phyloP scores from a whole-genome alignment of 2,329 filamentous ascomycete genomes.

The Akanthomyces dipterigenus region DNA sequence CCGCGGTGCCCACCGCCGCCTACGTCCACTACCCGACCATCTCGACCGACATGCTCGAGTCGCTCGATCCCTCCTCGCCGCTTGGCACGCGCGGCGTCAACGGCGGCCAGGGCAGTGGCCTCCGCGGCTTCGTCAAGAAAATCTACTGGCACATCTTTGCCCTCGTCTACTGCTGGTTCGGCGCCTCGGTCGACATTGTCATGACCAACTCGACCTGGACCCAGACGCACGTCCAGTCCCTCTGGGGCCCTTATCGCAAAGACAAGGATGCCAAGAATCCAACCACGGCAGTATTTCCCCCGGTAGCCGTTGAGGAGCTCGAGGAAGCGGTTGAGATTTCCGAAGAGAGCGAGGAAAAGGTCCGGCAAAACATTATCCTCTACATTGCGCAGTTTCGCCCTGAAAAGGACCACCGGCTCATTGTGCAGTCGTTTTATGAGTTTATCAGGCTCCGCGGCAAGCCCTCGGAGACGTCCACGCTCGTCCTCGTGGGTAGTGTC shows the following conservation, averaged over 20 bases:
- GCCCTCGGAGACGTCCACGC: constrained; percentile 50
- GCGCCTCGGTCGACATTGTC: constrained; percentile 79
- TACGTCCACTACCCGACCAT: constrained; percentile 99
- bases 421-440: constrained; percentile 75
- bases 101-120: constrained; percentile 70
- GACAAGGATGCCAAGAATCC: constrained; percentile 40
- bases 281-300: constrained; percentile 79
- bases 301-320: constrained; percentile 82
- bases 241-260: constrained; percentile 63
- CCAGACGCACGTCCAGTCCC: constrained; percentile 67
- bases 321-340: constrained; percentile 67
- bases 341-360: constrained; percentile 55
- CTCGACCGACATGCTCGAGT: constrained; percentile 92
- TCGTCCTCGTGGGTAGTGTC: constrained; percentile 89
- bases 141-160: constrained; percentile 86
- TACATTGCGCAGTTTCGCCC: constrained; percentile 98
- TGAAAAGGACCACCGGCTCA: constrained; percentile 90
- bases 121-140: constrained; percentile 65
- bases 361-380: constrained; percentile 64
- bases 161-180: constrained; percentile 71
- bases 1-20: constrained; percentile 71
- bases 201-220: constrained; percentile 99
- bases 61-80: constrained; percentile 57
- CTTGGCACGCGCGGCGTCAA: constrained; percentile 68
- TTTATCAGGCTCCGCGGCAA: constrained; percentile 54